Percentiles rank a stretch among this genome's conserved stretches.
Evolutionary conservation across 192 early-diverging fungal species (phyloP).

Genomic region (Coemansia sp.): DNA sequence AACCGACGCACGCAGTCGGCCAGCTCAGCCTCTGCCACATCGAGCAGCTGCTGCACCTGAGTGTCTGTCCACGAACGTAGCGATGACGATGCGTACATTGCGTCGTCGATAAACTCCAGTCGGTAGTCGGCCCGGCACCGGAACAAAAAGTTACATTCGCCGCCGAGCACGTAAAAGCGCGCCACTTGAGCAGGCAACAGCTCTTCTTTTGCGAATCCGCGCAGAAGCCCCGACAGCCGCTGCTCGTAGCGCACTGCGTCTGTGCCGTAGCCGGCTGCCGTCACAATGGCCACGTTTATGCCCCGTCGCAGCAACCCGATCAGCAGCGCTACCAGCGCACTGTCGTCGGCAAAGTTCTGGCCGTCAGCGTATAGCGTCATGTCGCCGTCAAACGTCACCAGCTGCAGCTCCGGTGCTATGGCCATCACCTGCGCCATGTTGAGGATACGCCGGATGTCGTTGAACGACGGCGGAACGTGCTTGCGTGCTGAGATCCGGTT

Average conservation of each 20-base stretch:
- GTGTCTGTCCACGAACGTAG: conserved; percentile 57
- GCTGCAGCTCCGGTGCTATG: conserved; percentile 64
- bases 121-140: conserved; percentile 61
- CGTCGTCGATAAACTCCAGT: conserved; percentile 66
- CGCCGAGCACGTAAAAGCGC: conserved; percentile 81
- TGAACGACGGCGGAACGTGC: conserved; percentile 88
- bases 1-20: conserved; percentile 62
- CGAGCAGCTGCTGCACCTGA: conserved; percentile 63
- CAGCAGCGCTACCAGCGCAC: conserved; percentile 64
- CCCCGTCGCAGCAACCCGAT: conserved; percentile 64
- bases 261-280: conserved; percentile 83
- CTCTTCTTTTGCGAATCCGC: conserved; percentile 56
- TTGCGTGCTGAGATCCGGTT: conserved; percentile 73
- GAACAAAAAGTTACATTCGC: conserved; percentile 92
- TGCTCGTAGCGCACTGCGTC: conserved; percentile 73
- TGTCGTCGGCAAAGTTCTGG: conserved; percentile 72
- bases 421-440: conserved; percentile 86
- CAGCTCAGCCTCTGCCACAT: conserved; percentile 73
- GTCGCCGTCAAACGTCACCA: conserved; percentile 94
- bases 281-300: conserved; percentile 82
- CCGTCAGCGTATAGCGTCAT: conserved; percentile 94
- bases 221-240: conserved; percentile 72
- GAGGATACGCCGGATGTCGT: conserved; percentile 87
- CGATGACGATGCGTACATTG: conserved; percentile 14
- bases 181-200: conserved; percentile 54